Percentiles rank a stretch among this genome's conserved stretches.
Evolutionary conservation across 2,329 filamentous ascomycete genomes (phyloP).

Genomic region (Dactylellina parvicollis): DNA sequence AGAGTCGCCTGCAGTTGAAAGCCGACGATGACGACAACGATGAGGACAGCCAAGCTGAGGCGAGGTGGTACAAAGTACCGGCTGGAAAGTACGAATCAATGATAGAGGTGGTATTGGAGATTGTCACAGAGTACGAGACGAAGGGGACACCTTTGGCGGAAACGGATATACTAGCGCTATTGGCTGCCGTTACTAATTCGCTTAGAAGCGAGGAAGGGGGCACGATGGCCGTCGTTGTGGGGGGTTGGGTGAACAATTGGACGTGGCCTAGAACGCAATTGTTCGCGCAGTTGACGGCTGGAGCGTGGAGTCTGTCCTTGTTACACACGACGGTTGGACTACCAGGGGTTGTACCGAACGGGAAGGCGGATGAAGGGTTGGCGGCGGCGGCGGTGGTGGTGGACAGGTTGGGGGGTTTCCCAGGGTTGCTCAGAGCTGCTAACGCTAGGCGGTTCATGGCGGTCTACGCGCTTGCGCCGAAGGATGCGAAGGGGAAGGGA

Average conservation of each 20-base stretch:
- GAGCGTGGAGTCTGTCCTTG: slow-evolving; percentile 26
- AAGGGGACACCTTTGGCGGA: not conserved
- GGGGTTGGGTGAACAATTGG: slow-evolving; percentile 13
- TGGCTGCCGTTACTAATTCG: slow-evolving; percentile 14
- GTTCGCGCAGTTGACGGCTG: slow-evolving; percentile 23
- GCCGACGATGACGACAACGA: not conserved
- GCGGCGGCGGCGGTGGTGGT: too few relatives aligned
- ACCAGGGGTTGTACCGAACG: not conserved
- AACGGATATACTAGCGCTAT: slow-evolving; percentile 14
- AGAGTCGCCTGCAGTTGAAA: not conserved
- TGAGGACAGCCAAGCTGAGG: not conserved
- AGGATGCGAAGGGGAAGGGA: not conserved
- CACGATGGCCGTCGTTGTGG: not conserved
- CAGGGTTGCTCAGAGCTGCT: not conserved
- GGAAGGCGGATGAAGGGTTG: not conserved
- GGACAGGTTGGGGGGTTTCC: not conserved
- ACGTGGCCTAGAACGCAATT: slow-evolving; percentile 33
- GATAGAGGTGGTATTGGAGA: not conserved
- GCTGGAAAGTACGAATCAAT: not conserved
- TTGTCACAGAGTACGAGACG: slow-evolving; percentile 3
- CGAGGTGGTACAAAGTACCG: not conserved
- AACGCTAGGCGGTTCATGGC: slow-evolving; percentile 16
- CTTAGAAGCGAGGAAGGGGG: not conserved
- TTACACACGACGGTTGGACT: not conserved
- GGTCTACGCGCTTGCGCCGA: slow-evolving; percentile 16